Conservation (phyloP, 2,329 filamentous ascomycete species). For the Monosporascus sp. region DNA sequence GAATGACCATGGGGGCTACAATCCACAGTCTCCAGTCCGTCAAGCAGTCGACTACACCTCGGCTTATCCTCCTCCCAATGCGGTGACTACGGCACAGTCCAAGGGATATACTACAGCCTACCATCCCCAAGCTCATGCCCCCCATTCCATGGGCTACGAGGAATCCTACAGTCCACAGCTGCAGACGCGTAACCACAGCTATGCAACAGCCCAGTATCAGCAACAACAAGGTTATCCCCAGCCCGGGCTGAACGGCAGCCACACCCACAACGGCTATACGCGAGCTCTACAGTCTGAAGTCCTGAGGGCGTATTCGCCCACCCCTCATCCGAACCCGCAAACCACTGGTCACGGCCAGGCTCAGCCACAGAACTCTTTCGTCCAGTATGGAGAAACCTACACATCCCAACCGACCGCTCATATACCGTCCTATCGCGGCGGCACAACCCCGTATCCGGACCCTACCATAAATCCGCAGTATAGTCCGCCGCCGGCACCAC, state of each 20-base stretch:
- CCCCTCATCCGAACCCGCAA: conserved; percentile 15
- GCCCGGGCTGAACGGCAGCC: conserved; percentile 15
- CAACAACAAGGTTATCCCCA: conserved; percentile 17
- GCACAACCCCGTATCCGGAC: conserved; percentile 22
- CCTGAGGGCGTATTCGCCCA: conserved; percentile 20
- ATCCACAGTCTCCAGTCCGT: conserved; percentile 7
- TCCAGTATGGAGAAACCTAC: conserved; percentile 25
- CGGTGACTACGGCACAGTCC: background rate
- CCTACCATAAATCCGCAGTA: conserved; percentile 23
- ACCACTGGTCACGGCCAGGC: conserved; percentile 14
- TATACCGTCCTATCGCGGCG: conserved; percentile 18
- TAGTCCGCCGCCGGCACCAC: conserved; percentile 21
- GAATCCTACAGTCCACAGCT: conserved; percentile 16
- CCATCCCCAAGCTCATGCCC: background rate
- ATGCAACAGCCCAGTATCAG: conserved; percentile 8
- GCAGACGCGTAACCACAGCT: background rate
- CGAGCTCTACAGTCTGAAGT: conserved; percentile 14
- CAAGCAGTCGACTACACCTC: conserved; percentile 1
- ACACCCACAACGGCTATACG: conserved; percentile 15
- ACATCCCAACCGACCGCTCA: conserved; percentile 21
- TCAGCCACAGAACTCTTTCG: conserved; percentile 13
- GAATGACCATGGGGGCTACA: conserved; percentile 20
- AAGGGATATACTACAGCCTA: background rate
- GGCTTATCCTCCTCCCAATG: conserved; percentile 1
- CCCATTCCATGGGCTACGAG: conserved; percentile 5